Evolutionary conservation across 305 asterid species (phyloP), one percentile per base, ranked within the genome.

Genomic region (Fraxinus albicans): DNA sequence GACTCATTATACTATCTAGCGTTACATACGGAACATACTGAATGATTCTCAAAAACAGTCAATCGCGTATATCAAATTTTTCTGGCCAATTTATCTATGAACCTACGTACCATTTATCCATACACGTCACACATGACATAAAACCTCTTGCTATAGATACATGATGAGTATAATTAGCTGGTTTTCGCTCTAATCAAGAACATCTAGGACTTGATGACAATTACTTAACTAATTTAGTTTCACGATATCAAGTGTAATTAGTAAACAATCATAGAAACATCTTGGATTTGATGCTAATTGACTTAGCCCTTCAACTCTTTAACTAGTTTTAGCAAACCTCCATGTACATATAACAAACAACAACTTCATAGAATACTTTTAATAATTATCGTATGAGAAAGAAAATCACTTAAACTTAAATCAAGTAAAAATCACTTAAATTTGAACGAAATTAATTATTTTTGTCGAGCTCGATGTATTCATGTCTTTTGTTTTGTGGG

Each of bases 271-370:
- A 53, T 76, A 81, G 44, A 69, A 80, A 58, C 8, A 44, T 84
- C 84, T 87, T 83, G 93, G 90, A 55, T 79, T 81, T 86, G 84
- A 85, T 90, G 89, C 84, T 81, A 58, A 80, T 84, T 85, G 89
- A 87, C 87, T 88, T 85, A 60, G 47, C 50, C 9, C 72, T 77
- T 47, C 84, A 75, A 35, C 85, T 79, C 83, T 44, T 65, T 44
- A 79, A 79, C 81, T 27, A 74, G 77, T 47, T 82, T 19, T 74
- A 80, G 80, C 47, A 80, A 29, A 73, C 47, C 42, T 79, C 78
- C 80, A 79, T 80, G 53, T 81, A 69, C 6, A 77, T 79, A 55
- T 77, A 21, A 79, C 58, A 79, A 83, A 79, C 79, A 72, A 55
- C 77, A 80, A 78, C 19, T 63, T 76, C 33, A 70, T 81, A 74